Evolutionary conservation across 2,329 filamentous ascomycete genomes (phyloP), one percentile per base, ranked within the genome.

Genomic region (Colletotrichum chlorophyti): DNA sequence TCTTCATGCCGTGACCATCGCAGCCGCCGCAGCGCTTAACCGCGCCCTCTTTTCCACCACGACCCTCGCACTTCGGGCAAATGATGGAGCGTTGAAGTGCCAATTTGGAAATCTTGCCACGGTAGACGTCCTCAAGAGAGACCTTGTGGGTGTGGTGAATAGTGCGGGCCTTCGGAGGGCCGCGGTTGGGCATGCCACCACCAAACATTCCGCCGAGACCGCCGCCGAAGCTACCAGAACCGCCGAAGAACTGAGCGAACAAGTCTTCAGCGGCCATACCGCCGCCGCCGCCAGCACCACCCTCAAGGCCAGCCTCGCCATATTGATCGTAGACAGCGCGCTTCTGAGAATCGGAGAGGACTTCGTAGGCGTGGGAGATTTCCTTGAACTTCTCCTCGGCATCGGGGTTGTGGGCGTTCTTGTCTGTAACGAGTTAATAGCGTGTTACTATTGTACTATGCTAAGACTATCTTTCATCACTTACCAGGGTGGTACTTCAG

Each of bases 71-170:
- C 79, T 93, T 93, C 65, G 91, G 82, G 83, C 95, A 99, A 77
- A 99, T 95, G 74, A 99, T 89, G 11, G 94, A 98, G 73, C 97
- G 96, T 79, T 99, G 95, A 40, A 99, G 84, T 26, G 95, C 96
- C 50, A 99, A 85, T 81, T 99, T 99, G 55, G 94, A 98, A 63
- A 97, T 87, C 83, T 99, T 99, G 72, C 95, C 95, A 64, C 91
- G 89, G 85, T 99, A 99, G 73, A 99, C 93, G 68, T 99, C 95
- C 79, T 99, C 95, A 49, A 99, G 86, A 11, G 92, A 93, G 61
- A 99, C 95, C 79, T 97, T 97, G 88, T 98, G 95, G 47, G 95
- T 93, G 80, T 99, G 95, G 77, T 96, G 91, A 68, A 99, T 99
- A 58, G 94, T 97, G 66, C 95, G 89, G 45, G 95, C 94, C 83